Evolutionary conservation across 2,329 filamentous ascomycete genomes (phyloP), one percentile per base, ranked within the genome.

Genomic region (Cephalotrichum gorgonifer): DNA sequence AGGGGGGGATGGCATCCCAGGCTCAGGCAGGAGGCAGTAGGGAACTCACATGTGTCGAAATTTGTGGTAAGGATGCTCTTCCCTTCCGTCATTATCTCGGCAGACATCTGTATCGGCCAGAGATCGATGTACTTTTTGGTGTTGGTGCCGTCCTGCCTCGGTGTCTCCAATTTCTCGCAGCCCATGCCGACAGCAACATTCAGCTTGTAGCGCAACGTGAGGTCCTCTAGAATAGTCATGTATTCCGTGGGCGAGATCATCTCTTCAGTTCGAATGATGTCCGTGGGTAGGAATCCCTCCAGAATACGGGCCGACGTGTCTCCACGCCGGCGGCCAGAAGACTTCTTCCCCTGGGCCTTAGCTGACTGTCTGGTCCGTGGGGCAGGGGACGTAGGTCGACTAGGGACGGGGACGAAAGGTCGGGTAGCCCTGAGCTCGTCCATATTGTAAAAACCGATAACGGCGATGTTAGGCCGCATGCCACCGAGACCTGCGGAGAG

Each of bases 51-150:
- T 0, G 88, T 95, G 62, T 95, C 88, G 62, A 95, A 94, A 55
- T 95, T 95, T 0, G 86, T 93, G 1, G 88, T 94, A 49, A 91
- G 64, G 6, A 93, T 73, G 54, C 74, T 81, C 59, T 80, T 78
- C 1, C 74, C 75, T 54, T 84, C 81, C 1, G 83, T 72, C 1
- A 80, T 78, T 30, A 93, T 78, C 57, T 91, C 86, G 1, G 88
- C 88, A 6, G 88, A 91, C 87, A 95, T 95, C 55, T 95, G 89
- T 48, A 95, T 93, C 0, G 88, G 88, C 88, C 88, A 95, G 4
- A 95, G 68, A 58, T 95, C 88, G 53, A 95, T 87, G 58, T 84
- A 91, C 58, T 81, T 86, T 60, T 91, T 91, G 4, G 69, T 71
- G 48, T 83, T 79, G 17, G 62, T 59, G 4, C 73, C 74, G 35